phyloP scores from a whole-genome alignment of 768 basidiomycete genomes.

The Boletellus sp. region DNA sequence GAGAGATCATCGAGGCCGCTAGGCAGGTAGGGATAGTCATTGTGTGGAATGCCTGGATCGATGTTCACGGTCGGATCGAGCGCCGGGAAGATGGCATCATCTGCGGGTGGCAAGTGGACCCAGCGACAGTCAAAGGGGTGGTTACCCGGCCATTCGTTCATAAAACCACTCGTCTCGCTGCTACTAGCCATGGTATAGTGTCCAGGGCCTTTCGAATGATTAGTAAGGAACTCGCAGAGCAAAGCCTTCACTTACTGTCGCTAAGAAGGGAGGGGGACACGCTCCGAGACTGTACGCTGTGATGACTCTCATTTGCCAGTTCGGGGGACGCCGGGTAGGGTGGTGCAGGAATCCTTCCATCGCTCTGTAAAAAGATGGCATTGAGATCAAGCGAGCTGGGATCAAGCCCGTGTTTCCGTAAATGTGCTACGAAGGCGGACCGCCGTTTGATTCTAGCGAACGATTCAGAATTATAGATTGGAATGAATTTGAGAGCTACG shows the following conservation, averaged over 20 bases:
- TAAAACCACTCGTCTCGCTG: background rate
- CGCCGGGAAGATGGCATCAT: conserved; percentile 2
- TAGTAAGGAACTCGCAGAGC: background rate
- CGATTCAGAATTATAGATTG: background rate
- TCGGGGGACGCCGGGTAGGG: conserved; percentile 4
- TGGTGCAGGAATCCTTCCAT: conserved; percentile 12
- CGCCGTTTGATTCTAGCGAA: conserved; percentile 58
- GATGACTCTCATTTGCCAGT: background rate
- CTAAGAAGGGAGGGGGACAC: conserved; percentile 3
- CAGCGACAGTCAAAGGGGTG: conserved; percentile 3
- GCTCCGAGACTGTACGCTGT: conserved; percentile 4
- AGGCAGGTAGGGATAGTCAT: conserved; percentile 3
- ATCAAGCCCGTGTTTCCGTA: conserved; percentile 46
- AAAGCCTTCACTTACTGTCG: conserved; percentile 13
- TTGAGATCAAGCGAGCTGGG: conserved; percentile 15
- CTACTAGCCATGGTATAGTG: background rate
- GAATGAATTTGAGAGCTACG: background rate
- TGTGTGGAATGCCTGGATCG: background rate
- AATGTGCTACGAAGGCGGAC: conserved; percentile 52
- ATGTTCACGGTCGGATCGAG: conserved; percentile 3
- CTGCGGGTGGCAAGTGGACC: background rate
- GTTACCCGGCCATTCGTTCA: conserved; percentile 6
- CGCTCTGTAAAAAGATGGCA: conserved; percentile 22
- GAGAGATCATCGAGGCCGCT: conserved; percentile 1
- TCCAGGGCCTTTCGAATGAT: conserved; percentile 13